Conservation (phyloP, 2,329 filamentous ascomycete genomes). For the Magnaporthiopsis rhizophila region DNA sequence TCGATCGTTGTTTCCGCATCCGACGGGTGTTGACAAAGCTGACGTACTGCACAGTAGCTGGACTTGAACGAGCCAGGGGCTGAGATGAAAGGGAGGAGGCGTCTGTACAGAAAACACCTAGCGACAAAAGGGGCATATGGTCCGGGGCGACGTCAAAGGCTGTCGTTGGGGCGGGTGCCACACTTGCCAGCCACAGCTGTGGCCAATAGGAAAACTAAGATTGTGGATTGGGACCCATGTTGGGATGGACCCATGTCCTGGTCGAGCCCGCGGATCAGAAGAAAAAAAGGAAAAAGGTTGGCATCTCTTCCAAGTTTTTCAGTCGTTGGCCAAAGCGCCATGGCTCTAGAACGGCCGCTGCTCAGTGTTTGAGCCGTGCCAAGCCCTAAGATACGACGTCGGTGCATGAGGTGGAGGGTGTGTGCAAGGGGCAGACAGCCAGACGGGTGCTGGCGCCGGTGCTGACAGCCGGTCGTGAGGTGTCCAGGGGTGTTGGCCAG, state of each 20-base stretch:
- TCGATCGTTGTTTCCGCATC: background rate
- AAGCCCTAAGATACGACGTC: background rate
- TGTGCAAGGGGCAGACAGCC: background rate
- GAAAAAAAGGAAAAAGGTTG: background rate
- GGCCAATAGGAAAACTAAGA: background rate
- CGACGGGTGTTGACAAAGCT: background rate
- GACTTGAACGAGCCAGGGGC: background rate
- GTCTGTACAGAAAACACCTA: background rate
- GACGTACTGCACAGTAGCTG: background rate
- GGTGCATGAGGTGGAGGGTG: background rate
- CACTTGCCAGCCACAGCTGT: background rate
- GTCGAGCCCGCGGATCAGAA: background rate
- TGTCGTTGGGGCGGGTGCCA: background rate
- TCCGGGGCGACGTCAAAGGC: background rate
- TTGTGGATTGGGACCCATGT: background rate
- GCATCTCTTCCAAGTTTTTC: background rate
- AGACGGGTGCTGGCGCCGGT: background rate
- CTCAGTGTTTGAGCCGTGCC: background rate
- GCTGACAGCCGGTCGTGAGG: too few species aligned
- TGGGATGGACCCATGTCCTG: background rate
- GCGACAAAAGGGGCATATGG: too few species aligned
- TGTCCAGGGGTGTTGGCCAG: too few species aligned
- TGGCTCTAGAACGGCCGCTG: background rate
- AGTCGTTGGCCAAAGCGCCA: background rate
- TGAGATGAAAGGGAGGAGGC: background rate